These are phyloP conservation scores for Purshia tridentata DNA, from an alignment of 306 rosid species.

Conservation along the genomic window DNA sequence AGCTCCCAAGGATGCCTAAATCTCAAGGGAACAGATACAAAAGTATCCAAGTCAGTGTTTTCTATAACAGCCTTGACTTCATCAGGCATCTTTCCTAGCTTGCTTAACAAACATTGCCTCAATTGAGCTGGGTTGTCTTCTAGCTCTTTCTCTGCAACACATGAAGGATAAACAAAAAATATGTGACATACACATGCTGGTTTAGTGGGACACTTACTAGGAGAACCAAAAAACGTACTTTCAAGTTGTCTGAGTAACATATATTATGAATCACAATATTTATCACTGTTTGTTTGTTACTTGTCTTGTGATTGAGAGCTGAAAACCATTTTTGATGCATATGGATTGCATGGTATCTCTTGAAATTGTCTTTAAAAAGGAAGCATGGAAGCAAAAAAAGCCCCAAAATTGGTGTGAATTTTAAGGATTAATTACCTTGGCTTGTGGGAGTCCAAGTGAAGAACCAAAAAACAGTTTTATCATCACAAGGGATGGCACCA, in stretches of 20 bases:
- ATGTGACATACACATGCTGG: not conserved
- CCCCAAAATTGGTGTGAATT: not conserved
- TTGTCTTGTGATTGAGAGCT: too few relatives aligned
- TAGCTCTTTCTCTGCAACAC: slow-evolving; percentile 16
- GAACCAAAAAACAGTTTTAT: slow-evolving; percentile 26
- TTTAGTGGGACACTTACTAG: too few relatives aligned
- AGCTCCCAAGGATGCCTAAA: slow-evolving; percentile 58
- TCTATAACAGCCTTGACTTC: slow-evolving; percentile 21
- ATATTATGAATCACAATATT: too few relatives aligned
- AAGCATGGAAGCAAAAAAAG: not conserved
- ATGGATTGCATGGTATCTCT: not conserved
- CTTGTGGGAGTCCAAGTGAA: slow-evolving; percentile 26
- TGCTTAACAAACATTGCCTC: slow-evolving; percentile 30
- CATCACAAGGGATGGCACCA: slow-evolving; percentile 32
- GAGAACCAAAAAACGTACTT: too few relatives aligned
- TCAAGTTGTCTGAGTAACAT: too few relatives aligned
- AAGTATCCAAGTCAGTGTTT: slow-evolving; percentile 14
- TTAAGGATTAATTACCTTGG: slow-evolving; percentile 5
- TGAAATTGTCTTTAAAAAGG: not conserved
- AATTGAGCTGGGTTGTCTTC: slow-evolving; percentile 19
- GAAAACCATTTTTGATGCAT: too few relatives aligned
- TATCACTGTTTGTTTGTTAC: too few relatives aligned
- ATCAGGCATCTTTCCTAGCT: slow-evolving; percentile 28
- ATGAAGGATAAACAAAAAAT: not conserved
- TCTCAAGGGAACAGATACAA: slow-evolving; percentile 34